Conservation (phyloP, 2,329 filamentous ascomycete species). For the Botrytis hyacinthi region DNA sequence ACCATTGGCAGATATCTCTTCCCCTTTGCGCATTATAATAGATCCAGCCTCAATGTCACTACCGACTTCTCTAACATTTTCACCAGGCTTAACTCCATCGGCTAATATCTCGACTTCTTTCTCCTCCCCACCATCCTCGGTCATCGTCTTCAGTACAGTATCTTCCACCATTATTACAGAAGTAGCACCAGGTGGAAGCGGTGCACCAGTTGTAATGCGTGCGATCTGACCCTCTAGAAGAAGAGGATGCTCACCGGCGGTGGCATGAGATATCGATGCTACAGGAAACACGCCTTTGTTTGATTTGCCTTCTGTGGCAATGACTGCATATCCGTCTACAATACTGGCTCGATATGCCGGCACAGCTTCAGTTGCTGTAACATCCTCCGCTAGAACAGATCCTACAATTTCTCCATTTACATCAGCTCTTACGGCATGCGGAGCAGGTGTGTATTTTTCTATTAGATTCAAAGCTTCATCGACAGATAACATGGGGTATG, state of each 20-base stretch:
- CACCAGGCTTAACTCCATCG: constrained; percentile 68
- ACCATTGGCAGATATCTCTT: constrained; percentile 80
- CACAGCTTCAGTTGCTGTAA: constrained; percentile 76
- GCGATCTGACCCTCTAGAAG: constrained; percentile 75
- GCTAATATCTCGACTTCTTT: constrained; percentile 84
- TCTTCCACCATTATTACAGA: constrained; percentile 98
- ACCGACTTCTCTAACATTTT: constrained; percentile 89
- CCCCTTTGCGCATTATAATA: constrained; percentile 71
- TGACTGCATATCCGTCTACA: constrained; percentile 91
- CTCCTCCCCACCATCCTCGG: constrained; percentile 80
- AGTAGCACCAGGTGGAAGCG: constrained; percentile 81
- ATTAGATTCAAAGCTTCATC: constrained; percentile 75
- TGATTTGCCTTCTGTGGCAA: constrained; percentile 58
- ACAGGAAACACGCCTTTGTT: constrained; percentile 84
- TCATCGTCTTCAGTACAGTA: constrained; percentile 71
- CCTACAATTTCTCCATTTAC: constrained; percentile 69
- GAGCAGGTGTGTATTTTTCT: constrained; percentile 66
- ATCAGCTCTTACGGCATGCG: constrained; percentile 54
- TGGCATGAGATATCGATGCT: constrained; percentile 80
- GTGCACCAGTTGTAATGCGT: constrained; percentile 91
- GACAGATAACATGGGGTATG: constrained; percentile 89
- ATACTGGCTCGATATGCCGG: constrained; percentile 95
- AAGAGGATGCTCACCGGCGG: constrained; percentile 63
- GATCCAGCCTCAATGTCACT: constrained; percentile 75
- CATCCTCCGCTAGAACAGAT: constrained; percentile 73